Evolutionary conservation across 148 eudicot species (phyloP), one percentile per base, ranked within the genome.

Genomic region (Dysphania ambrosioides): DNA sequence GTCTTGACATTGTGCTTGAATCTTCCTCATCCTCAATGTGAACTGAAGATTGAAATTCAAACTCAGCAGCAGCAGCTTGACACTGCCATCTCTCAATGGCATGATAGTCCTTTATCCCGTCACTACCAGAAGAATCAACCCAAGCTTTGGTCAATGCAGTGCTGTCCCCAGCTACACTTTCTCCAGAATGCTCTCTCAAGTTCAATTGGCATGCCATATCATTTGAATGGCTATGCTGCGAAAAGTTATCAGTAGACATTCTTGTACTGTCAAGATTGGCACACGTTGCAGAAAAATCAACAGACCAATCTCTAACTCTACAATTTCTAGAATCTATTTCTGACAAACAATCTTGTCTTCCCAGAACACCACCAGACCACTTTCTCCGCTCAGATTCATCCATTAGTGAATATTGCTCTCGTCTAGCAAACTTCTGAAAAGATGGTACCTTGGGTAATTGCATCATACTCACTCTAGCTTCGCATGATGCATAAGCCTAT

Each of bases 1-100:
- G 78, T 58, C 84, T 87, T 23, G 87, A 83, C 75, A 79, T 78
- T 76, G 81, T 72, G 73, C 85, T 93, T 70, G 97, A 95, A 75
- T 92, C 97, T 82, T 87, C 97, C 80, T 90, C 97, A 80, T 92
- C 97, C 78, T 70, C 83, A 65, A 87, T 23, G 56, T 82, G 84
- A 80, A 82, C 72, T 49, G 87, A 80, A 79, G 85, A 78, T 61
- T 86, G 84, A 79, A 84, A 76, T 82, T 85, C 97, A 81, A 90
- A 90, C 79, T 87, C 91, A 51, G 97, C 99, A 35, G 91, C 97
- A n/a, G 97, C 97, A 53, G 97, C 99, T 79, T 96, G 99, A 63
- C 89, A 89, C 81, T 96, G 99, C 99, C 97, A 96, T 80, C 97
- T 92, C 72, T 96, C 97, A 78, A 96, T 96, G 72, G 97, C 99